Evolutionary conservation across 108 stramenopile species (phyloP).

Genomic region (Epithemia pelagica): DNA sequence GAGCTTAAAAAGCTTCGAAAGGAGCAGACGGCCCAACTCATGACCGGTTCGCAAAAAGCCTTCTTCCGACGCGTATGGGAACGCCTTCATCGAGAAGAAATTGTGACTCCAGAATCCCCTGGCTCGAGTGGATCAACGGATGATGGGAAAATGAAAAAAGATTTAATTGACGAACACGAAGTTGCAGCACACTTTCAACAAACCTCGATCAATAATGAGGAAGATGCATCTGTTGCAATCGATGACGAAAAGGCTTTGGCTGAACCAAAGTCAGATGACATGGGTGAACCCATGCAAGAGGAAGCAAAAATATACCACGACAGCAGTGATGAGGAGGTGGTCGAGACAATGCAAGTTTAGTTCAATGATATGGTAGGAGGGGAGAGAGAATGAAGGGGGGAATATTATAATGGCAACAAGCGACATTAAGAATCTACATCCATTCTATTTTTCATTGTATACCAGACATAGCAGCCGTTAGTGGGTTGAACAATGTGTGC

Average conservation of each 20-base stretch:
- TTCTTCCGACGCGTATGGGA: slow-evolving; percentile 84
- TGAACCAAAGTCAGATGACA: not conserved
- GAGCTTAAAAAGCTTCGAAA: slow-evolving; percentile 70
- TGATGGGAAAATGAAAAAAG: not conserved
- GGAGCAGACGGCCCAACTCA: slow-evolving; percentile 72
- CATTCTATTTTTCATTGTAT: no score
- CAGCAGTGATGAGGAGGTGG: not conserved
- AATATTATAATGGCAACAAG: no score
- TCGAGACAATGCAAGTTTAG: not conserved
- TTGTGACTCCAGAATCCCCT: not conserved
- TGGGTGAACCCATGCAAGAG: not conserved
- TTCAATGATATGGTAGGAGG: not conserved
- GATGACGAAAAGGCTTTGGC: not conserved
- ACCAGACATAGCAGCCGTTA: no score
- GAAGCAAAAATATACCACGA: not conserved
- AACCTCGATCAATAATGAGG: not conserved
- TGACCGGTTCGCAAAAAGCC: slow-evolving; percentile 82
- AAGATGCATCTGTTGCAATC: not conserved
- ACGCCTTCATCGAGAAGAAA: slow-evolving; percentile 52
- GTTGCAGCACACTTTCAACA: not conserved
- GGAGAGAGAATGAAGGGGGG: no score
- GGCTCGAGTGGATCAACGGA: not conserved
- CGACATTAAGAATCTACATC: no score
- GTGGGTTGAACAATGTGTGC: no score
- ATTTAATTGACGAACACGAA: not conserved